Evolutionary conservation across 2,329 filamentous ascomycete genomes (phyloP).

Genomic region (Raffaelea ambrosiae): DNA sequence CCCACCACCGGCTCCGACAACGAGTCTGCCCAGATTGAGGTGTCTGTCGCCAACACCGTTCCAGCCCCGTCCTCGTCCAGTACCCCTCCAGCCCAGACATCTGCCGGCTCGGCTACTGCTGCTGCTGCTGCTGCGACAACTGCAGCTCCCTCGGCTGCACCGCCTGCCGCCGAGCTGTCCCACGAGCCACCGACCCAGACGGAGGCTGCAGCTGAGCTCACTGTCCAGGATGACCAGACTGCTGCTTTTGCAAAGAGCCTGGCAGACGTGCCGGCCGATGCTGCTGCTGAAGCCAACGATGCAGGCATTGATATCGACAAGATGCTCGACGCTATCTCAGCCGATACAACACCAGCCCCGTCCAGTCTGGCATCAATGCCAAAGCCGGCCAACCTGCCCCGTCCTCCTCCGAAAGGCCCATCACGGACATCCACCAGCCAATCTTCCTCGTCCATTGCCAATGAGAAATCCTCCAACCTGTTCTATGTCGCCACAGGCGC

Average conservation of each 20-base stretch:
- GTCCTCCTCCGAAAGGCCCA: not conserved
- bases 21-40: not conserved
- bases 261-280: not conserved
- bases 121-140: not conserved
- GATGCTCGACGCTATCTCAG: conserved; percentile 26
- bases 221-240: not conserved
- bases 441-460: conserved; percentile 6
- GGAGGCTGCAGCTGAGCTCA: conserved; percentile 1
- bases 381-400: conserved; percentile 10
- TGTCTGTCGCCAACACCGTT: not conserved
- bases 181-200: not conserved
- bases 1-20: not conserved
- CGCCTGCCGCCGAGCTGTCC: not conserved
- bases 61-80: not conserved
- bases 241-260: not conserved
- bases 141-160: not conserved
- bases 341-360: conserved; percentile 13
- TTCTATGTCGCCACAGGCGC: conserved; percentile 6
- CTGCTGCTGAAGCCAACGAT: conserved; percentile 2
- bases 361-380: conserved; percentile 7
- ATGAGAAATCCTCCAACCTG: not conserved
- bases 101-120: not conserved
- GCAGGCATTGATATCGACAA: conserved; percentile 23
- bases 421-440: conserved; percentile 4
- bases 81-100: not conserved